A percentile compares a stretch with the other conserved stretches of the same genome.
Conservation (phyloP, 2,329 filamentous ascomycete species). For the Xylaria sp. region DNA sequence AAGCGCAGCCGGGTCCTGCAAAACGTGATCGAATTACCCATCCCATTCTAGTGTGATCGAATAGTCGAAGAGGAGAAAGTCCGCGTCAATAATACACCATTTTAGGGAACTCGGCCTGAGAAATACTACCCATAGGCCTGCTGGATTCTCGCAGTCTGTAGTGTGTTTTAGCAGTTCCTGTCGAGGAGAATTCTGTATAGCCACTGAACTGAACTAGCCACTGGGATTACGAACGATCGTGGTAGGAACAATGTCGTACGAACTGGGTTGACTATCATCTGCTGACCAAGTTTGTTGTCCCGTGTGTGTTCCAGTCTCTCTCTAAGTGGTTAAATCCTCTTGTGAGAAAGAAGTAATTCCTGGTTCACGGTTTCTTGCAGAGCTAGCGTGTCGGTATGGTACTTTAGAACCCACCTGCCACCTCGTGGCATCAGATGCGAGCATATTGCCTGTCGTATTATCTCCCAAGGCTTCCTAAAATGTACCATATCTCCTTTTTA, state of each 20-base stretch:
- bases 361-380: constrained; percentile 44
- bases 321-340: constrained; percentile 26
- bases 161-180: neutral
- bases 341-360: constrained; percentile 37
- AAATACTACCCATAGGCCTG: constrained; percentile 31
- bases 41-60: constrained; percentile 44
- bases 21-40: constrained; percentile 43
- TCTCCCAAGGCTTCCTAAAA: constrained; percentile 33
- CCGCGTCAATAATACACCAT: neutral
- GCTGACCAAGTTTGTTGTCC: constrained; percentile 33
- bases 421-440: constrained; percentile 41
- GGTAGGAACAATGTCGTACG: constrained; percentile 12
- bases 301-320: constrained; percentile 14
- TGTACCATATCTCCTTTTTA: constrained; percentile 4
- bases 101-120: constrained; percentile 32
- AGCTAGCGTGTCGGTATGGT: constrained; percentile 43
- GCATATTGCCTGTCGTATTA: constrained; percentile 39
- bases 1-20: constrained; percentile 45
- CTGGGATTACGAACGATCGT: constrained; percentile 20
- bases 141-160: neutral
- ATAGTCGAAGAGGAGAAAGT: constrained; percentile 30
- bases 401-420: constrained; percentile 39
- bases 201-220: neutral
- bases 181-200: constrained; percentile 37
- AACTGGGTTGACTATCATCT: constrained; percentile 24